A percentile compares a stretch with the other conserved stretches of the same genome.
Evolutionary conservation across 2,329 filamentous ascomycete genomes (phyloP).

Genomic region (Madurella fahalii): DNA sequence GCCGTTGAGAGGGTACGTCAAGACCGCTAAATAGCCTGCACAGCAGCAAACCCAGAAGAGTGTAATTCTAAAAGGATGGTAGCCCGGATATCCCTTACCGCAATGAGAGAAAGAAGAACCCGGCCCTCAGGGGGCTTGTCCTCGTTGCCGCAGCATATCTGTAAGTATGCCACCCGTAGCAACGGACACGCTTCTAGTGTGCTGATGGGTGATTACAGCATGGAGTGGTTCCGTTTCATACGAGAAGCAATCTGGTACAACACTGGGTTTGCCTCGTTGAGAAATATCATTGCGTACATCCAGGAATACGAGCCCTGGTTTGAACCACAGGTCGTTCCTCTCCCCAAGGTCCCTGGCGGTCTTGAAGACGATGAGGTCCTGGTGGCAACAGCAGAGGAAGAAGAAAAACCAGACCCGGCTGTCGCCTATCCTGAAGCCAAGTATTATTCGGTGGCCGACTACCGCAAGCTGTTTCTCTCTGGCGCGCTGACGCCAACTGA

Average conservation of each 20-base stretch:
- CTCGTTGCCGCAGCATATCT: constrained; percentile 51
- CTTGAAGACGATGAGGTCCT: not conserved
- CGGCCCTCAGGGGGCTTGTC: constrained; percentile 52
- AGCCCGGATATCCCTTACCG: constrained; percentile 41
- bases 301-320: constrained; percentile 47
- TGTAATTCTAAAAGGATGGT: not conserved
- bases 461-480: constrained; percentile 41
- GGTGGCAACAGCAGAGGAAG: not conserved
- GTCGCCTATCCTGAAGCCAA: constrained; percentile 17
- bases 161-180: constrained; percentile 36
- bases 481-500: constrained; percentile 44
- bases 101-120: constrained; percentile 48
- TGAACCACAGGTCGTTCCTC: constrained; percentile 44
- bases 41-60: not conserved
- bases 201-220: constrained; percentile 33
- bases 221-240: constrained; percentile 52
- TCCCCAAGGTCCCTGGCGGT: constrained; percentile 15
- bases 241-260: constrained; percentile 58
- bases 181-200: not conserved
- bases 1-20: constrained; percentile 33
- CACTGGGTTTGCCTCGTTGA: constrained; percentile 58
- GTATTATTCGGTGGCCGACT: constrained; percentile 47
- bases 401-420: constrained; percentile 4
- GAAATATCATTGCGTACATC: constrained; percentile 48
- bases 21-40: not conserved